phyloP scores from a whole-genome alignment of 2,329 filamentous ascomycete species.

The Colletotrichum brevisporum region DNA sequence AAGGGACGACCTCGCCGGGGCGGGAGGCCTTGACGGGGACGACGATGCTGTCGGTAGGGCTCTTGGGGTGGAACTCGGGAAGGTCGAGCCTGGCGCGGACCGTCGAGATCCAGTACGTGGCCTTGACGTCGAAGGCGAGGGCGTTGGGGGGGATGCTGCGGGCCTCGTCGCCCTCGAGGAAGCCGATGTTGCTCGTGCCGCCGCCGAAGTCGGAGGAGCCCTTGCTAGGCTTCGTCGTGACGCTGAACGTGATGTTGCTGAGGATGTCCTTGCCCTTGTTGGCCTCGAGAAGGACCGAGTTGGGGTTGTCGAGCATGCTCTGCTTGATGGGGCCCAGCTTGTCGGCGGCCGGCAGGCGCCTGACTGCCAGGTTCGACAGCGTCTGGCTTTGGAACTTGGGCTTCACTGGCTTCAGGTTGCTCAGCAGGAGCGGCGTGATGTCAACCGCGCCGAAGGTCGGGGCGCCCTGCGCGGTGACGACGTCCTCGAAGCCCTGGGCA shows the following conservation, averaged over 20 bases:
- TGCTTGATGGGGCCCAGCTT: constrained; percentile 50
- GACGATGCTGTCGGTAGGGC: not conserved
- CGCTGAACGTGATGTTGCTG: constrained; percentile 47
- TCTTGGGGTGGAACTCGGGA: not conserved
- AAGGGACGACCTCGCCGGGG: not conserved
- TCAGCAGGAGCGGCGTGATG: constrained; percentile 50
- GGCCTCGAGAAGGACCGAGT: constrained; percentile 46
- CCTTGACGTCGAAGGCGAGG: not conserved
- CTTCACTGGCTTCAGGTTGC: too few species aligned
- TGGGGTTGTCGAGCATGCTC: constrained; percentile 49
- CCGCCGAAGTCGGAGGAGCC: constrained; percentile 45
- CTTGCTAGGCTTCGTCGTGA: constrained; percentile 44
- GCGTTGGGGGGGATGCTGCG: not conserved
- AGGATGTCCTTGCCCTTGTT: constrained; percentile 49
- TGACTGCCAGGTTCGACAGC: constrained; percentile 24
- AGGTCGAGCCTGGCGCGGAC: constrained; percentile 1
- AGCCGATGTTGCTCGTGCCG: constrained; percentile 50
- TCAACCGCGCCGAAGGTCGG: constrained; percentile 42
- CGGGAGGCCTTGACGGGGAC: not conserved
- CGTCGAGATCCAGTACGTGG: constrained; percentile 30
- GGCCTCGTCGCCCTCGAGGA: constrained; percentile 43
- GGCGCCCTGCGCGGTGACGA: constrained; percentile 33
- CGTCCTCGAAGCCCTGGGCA: constrained; percentile 49
- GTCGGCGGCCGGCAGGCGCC: constrained; percentile 46
- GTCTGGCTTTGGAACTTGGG: constrained; percentile 6